Percentiles rank a stretch among this genome's conserved stretches.
phyloP scores from a whole-genome alignment of 495 filamentous ascomycete genomes.

The Gamarada debralockiae region DNA sequence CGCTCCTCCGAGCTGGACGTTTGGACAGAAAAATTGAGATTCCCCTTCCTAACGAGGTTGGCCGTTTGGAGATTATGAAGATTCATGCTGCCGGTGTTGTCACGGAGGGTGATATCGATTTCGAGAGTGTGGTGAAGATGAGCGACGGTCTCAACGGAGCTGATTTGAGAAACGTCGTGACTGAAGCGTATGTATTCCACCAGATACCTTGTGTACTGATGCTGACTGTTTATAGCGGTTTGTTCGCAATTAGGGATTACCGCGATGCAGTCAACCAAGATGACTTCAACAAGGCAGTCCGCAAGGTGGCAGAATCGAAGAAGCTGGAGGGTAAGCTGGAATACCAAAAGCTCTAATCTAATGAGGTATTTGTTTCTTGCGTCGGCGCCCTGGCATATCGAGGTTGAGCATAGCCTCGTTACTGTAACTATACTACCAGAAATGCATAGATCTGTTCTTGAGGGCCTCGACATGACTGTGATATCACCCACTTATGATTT shows the following conservation, averaged over 20 bases:
- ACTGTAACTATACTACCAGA: conserved; percentile 22
- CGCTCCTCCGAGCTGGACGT: conserved; percentile 87
- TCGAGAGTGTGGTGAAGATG: conserved; percentile 99
- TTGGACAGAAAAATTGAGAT: conserved; percentile 99
- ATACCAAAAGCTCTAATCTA: conserved; percentile 84
- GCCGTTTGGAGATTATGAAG: conserved; percentile 96
- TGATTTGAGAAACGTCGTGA: conserved; percentile 96
- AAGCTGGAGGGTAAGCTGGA: conserved; percentile 97
- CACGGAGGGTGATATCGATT: conserved; percentile 94
- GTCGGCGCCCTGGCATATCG: conserved; percentile 21
- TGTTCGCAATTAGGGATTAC: conserved; percentile 97
- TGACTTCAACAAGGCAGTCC: conserved; percentile 97
- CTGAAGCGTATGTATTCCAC: conserved; percentile 77
- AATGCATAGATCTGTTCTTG: conserved; percentile 12
- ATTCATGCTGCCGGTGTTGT: conserved; percentile 87
- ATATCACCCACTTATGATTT: not conserved
- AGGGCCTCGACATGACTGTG: not conserved
- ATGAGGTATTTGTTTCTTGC: conserved; percentile 20
- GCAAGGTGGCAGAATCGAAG: conserved; percentile 96
- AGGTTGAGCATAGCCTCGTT: conserved; percentile 13
- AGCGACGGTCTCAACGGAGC: conserved; percentile 96
- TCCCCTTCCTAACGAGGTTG: conserved; percentile 97
- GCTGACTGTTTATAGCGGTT: conserved; percentile 52
- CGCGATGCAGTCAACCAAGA: conserved; percentile 94
- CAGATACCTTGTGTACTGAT: not conserved